Conservation (phyloP, 352 stramenopile genomes). For the Phytophthora quininea region DNA sequence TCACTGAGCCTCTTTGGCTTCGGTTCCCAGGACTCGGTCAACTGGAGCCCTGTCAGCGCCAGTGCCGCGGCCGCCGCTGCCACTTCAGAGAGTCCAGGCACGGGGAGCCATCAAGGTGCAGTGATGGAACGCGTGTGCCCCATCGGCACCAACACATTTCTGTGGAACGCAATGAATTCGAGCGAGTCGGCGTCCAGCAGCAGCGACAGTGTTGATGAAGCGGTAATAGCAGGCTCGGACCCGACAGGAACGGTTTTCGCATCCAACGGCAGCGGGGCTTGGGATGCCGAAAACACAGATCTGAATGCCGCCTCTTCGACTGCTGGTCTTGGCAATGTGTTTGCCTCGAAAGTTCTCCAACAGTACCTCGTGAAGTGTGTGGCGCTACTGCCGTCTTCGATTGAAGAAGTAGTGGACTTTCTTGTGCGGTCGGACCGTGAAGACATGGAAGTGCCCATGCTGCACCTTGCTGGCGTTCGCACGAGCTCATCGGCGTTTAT, state of each 20-base stretch:
- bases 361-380: constrained; percentile 80
- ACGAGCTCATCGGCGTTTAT: constrained; percentile 56
- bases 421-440: constrained; percentile 66
- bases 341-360: constrained; percentile 66
- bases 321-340: constrained; percentile 43
- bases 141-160: constrained; percentile 59
- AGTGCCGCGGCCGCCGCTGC: constrained; percentile 29
- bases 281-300: constrained; percentile 42
- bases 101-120: constrained; percentile 33
- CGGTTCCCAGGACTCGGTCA: constrained; percentile 56
- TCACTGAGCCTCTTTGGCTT: constrained; percentile 80
- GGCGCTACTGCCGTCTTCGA: constrained; percentile 62
- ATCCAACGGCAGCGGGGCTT: constrained; percentile 15
- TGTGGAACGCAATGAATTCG: constrained; percentile 74
- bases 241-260: constrained; percentile 13
- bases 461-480: constrained; percentile 74
- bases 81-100: constrained; percentile 25
- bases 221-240: constrained; percentile 14
- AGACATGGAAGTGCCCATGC: constrained; percentile 73
- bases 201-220: constrained; percentile 27
- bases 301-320: constrained; percentile 36
- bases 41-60: constrained; percentile 59
- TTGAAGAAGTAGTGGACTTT: constrained; percentile 70
- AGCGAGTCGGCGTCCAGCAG: constrained; percentile 35
- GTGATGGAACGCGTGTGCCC: constrained; percentile 70